Evolutionary conservation across 2,329 filamentous ascomycete species (phyloP), one percentile per base, ranked within the genome.

Genomic region (Trichoderma endophyticum): DNA sequence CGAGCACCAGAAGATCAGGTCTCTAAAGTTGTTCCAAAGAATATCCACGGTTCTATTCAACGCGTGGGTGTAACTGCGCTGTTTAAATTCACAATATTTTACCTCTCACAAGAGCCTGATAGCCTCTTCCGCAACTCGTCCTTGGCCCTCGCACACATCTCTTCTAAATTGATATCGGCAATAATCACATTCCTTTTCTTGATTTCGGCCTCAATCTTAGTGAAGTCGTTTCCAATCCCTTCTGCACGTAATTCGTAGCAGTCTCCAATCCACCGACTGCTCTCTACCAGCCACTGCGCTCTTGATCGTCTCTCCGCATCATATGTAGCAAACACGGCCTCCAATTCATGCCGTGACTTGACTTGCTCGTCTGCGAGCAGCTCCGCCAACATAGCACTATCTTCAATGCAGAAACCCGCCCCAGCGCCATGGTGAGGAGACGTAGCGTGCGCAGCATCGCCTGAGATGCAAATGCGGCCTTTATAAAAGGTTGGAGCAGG

Each of bases 361-460:
- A 64, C 34, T 64, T 39, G 61, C 11, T 43, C 34, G 26, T 64
- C 39, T 64, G 34, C 39, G 24, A 64, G 36, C 61, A 65, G 26
- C 62, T 51, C 39, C 30, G 67, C 34, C 12, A 72, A 60, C 11
- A 59, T 59, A 4, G 66, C 59, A 32, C 36, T 65, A 30, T 51
- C 62, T 51, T 65, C 60, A 28, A 65, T 73, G 2, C 75, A 77
- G 75, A 79, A 77, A 3, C 76, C 75, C 1, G 77, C 77, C 1
- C 76, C 76, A 1, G 76, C 74, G 2, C 76, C 77, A 28, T 77
- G 76, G 59, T 78, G 75, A 0, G 77, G 77, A 3, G 74, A 75
- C 18, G 73, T 72, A 3, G 76, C 76, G 66, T 78, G 76, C 4
- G 76, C 76, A 5, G 76, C 76, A 63, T 78, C 76, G 48, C 76